Evolutionary conservation across 169 alveolate species (phyloP), one percentile per base, ranked within the genome.

Genomic region (Cryptosporidium sp.): DNA sequence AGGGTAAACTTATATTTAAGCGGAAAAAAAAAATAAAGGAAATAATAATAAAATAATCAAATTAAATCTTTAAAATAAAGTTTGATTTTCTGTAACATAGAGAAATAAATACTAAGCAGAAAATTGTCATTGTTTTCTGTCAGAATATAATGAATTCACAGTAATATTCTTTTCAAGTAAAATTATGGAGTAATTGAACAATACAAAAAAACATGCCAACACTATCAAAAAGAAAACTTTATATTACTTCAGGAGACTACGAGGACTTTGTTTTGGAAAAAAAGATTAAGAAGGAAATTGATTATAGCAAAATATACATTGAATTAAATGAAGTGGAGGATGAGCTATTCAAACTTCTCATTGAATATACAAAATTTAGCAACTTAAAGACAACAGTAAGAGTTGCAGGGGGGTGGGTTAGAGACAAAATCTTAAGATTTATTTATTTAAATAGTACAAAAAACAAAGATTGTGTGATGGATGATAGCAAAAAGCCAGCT

Each of bases 351-450:
- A 62, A n/a, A 31, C 68, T 80, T 21, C 45, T 80, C 35, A 61
- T 62, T n/a, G 75, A 80, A 26, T 80, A 41, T 39, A 52, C 52
- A 6, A 41, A 33, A 9, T 62, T 18, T 16, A 45, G 48, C 21
- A 62, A 59, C 18, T 14, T 80, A 26, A 80, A 80, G 45, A 80
- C 89, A 65, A 80, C 37, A 35, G 39, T 97, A n/a, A 93, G 99
- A 85, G 98, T 97, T 16, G 99, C 99, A 10, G 99, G 99, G 16
- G 99, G 99, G 3, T 98, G 99, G 99, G 99, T 98, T 2, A 85
- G 99, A 86, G 99, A 98, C 94, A 98, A 97, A 92, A 86, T 96
- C 69, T 85, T 97, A 69, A 92, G 85, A 7, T 69, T 71, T 48
- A 71, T 85, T 8, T 87, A 95, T 67, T 14, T 33, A 29, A 92